A percentile compares a stretch with the other conserved stretches of the same genome.
These are phyloP conservation scores for Oryza australiensis DNA, from an alignment of 176 grass and related monocot species.

Conservation along the genomic window DNA sequence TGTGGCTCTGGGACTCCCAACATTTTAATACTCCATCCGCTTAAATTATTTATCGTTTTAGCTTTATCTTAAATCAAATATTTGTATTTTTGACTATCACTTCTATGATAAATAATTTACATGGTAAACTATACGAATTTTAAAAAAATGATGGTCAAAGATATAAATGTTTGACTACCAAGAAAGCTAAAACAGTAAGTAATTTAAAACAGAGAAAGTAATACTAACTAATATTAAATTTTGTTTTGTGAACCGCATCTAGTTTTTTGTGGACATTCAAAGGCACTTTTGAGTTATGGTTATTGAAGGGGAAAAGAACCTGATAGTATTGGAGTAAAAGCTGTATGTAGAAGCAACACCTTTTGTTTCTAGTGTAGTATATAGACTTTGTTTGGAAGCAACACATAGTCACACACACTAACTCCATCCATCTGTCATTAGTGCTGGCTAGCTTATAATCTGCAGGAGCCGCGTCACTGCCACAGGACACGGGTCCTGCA, in stretches of 20 bases:
- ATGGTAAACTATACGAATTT: no score
- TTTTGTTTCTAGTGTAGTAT: conserved; percentile 32
- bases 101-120: no score
- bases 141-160: no score
- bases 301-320: not conserved
- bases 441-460: conserved; percentile 24
- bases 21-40: not conserved
- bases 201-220: no score
- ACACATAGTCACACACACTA: not conserved
- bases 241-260: not conserved
- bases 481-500: conserved; percentile 18
- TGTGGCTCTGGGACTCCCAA: conserved; percentile 3
- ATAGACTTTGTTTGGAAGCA: conserved; percentile 25
- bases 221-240: not conserved
- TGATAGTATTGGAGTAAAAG: not conserved
- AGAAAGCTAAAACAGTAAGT: no score
- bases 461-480: conserved; percentile 25
- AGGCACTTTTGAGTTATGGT: conserved; percentile 7
- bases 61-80: no score
- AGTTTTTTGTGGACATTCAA: conserved; percentile 18
- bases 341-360: conserved; percentile 26
- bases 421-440: conserved; percentile 16
- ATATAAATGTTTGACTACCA: no score
- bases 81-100: no score
- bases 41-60: no score